These are phyloP conservation scores for Aspergillus baeticus DNA, from an alignment of 495 filamentous ascomycete species.

Conservation along the genomic window DNA sequence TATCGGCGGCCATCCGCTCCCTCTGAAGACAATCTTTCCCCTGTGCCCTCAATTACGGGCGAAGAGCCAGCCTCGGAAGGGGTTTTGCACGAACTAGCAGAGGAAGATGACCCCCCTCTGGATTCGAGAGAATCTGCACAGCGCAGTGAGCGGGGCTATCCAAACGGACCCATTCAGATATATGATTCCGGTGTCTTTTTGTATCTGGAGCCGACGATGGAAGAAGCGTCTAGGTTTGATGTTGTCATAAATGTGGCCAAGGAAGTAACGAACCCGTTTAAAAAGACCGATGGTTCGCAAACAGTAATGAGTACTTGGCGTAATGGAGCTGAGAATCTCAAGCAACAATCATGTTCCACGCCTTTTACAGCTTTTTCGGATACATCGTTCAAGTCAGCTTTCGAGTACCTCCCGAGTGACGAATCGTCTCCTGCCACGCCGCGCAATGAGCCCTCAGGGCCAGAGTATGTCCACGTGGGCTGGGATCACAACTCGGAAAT, in stretches of 20 bases:
- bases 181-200: slow-evolving; percentile 91
- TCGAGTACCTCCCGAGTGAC: slow-evolving; percentile 51
- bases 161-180: slow-evolving; percentile 86
- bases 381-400: slow-evolving; percentile 70
- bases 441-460: slow-evolving; percentile 44
- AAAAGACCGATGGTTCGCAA: slow-evolving; percentile 30
- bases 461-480: slow-evolving; percentile 92
- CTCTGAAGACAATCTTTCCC: slow-evolving; percentile 28
- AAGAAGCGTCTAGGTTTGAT: slow-evolving; percentile 84
- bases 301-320: slow-evolving; percentile 45
- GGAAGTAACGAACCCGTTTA: slow-evolving; percentile 89
- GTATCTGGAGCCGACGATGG: slow-evolving; percentile 83
- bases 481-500: slow-evolving; percentile 99
- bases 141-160: slow-evolving; percentile 73
- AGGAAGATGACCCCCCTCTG: slow-evolving; percentile 77
- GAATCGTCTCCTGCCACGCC: slow-evolving; percentile 60
- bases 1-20: slow-evolving; percentile 20
- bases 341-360: slow-evolving; percentile 48
- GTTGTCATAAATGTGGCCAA: slow-evolving; percentile 94
- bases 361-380: slow-evolving; percentile 71
- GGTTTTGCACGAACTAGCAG: slow-evolving; percentile 48
- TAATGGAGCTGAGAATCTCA: slow-evolving; percentile 31
- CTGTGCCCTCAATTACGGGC: slow-evolving; percentile 26
- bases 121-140: slow-evolving; percentile 69
- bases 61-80: slow-evolving; percentile 24